Evolutionary conservation across 352 stramenopile species (phyloP), one percentile per base, ranked within the genome.

Genomic region (Phytophthora sansomeana): DNA sequence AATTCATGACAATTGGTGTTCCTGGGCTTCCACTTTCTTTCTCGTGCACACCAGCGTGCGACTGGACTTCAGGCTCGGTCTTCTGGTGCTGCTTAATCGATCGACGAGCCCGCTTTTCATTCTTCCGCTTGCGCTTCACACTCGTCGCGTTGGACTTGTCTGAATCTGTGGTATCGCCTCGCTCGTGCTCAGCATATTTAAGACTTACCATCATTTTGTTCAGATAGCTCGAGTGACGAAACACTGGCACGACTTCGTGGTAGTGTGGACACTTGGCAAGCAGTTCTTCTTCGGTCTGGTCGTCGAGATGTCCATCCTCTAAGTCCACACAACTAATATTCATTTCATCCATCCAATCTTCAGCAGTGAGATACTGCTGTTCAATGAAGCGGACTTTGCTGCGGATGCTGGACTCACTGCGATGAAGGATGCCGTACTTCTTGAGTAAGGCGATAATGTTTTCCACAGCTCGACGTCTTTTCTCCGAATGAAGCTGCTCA

Each of bases 191-290:
- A 11, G 26, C 29, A 32, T 10, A 17, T 9, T 21, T 32, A 6
- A 32, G 52, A 21, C 5, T 47, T 29, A 33, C 4, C 42, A 26
- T 29, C 16, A 38, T 8, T 5, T 52, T 39, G 39, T 60, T 67
- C 9, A 67, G 16, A 29, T 26, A 60, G 8, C 19, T 35, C n/a
- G 41, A 67, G 30, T 60, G 38, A 11, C 38, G 26, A 43, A 64
- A 30, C 13, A 64, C 33, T 29, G 53, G 61, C 29, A 53, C 17
- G 16, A 81, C 38, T 28, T 66, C 50, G n/a, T 55, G 35, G 26
- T 65, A 81, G 28, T 74, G 33, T 21, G 56, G 59, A 47, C 73
- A 81, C n/a, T 74, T 28, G 7, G 49, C 33, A 13, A 63, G 26
- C 47, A 78, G 60, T 5, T 56, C 46, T 6, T 5, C 17, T 13